Evolutionary conservation across 2,329 filamentous ascomycete genomes (phyloP), one percentile per base, ranked within the genome.

Genomic region (Cadophora luteo-olivacea): DNA sequence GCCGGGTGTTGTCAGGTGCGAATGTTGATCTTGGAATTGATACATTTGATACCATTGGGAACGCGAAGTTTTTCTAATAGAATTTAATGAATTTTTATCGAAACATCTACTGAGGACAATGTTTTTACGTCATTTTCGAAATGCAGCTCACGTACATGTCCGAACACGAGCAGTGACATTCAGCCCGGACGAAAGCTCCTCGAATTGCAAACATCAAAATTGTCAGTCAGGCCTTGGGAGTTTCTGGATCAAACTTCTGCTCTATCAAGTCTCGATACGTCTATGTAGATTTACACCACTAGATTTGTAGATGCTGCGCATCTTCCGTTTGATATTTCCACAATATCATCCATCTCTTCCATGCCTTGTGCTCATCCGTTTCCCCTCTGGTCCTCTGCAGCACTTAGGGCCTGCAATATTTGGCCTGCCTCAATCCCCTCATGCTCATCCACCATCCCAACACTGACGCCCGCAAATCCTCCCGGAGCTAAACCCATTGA

Each of bases 391-490:
- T 75, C 71, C 33, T 74, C 74, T n/a, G 72, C 72, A 22, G 71
- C 74, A 68, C 75, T 75, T 36, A 78, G 64, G 6, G 76, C 69
- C 63, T 78, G 76, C 22, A 78, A 69, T 52, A 78, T 77, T 60
- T 78, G 76, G 9, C 76, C 71, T 2, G 76, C 76, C 57, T 76
- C 76, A 62, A 78, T 77, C 1, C 74, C 74, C 61, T 77, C 75
- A 65, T 70, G 70, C 57, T 75, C 76, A 60, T 75, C 72, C 45
- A 24, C 61, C 25, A 71, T 57, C 3, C 38, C 69, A 38, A 36
- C 22, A 12, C 54, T 63, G 12, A 60, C 64, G 55, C 61, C 63
- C n/a, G 38, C 58, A 49, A 65, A 57, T 41, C 51, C 63, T 48
- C 29, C 36, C 16, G 57, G 57, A 5, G 29, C 36, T 14, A 57